A percentile compares a stretch with the other conserved stretches of the same genome.
These are phyloP conservation scores for Coffea canephora DNA, from an alignment of 257 asterid genomes.

Conservation along the genomic window DNA sequence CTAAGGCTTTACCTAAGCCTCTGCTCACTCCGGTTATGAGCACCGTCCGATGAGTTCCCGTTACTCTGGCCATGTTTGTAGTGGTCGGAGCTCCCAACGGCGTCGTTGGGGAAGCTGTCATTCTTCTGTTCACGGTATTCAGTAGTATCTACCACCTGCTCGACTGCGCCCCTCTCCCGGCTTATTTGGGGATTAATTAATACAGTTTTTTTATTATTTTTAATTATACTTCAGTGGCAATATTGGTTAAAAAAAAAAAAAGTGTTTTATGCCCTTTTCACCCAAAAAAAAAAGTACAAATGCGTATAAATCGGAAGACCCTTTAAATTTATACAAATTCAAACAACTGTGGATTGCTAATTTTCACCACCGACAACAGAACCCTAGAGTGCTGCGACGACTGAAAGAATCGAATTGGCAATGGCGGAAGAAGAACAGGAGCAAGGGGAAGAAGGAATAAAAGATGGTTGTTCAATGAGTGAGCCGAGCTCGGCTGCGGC, in stretches of 20 bases:
- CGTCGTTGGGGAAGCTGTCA: constrained; percentile 39
- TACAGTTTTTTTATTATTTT: too few relatives aligned
- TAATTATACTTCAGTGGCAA: too few relatives aligned
- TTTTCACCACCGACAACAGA: background rate
- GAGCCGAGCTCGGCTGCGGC: constrained; percentile 20
- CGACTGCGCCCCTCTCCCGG: too few relatives aligned
- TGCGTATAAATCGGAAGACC: background rate
- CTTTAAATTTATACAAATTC: background rate
- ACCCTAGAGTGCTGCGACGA: constrained; percentile 23
- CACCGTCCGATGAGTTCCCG: constrained; percentile 42
- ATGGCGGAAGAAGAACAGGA: constrained; percentile 17
- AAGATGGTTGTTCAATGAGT: constrained; percentile 9
- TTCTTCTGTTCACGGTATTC: background rate
- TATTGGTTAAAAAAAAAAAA: background rate
- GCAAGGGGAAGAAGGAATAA: background rate
- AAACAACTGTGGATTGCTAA: background rate
- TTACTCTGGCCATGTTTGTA: constrained; percentile 30
- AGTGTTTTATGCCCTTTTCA: too few relatives aligned
- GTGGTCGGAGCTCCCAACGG: constrained; percentile 32
- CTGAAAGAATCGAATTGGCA: constrained; percentile 21
- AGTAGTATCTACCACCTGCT: too few relatives aligned
- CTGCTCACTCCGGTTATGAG: constrained; percentile 87
- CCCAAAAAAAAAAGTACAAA: too few relatives aligned
- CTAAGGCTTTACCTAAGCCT: constrained; percentile 92
- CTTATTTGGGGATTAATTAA: too few relatives aligned